These are phyloP conservation scores for Fusarium setosum DNA, from an alignment of 2,329 filamentous ascomycete species.

Conservation along the genomic window DNA sequence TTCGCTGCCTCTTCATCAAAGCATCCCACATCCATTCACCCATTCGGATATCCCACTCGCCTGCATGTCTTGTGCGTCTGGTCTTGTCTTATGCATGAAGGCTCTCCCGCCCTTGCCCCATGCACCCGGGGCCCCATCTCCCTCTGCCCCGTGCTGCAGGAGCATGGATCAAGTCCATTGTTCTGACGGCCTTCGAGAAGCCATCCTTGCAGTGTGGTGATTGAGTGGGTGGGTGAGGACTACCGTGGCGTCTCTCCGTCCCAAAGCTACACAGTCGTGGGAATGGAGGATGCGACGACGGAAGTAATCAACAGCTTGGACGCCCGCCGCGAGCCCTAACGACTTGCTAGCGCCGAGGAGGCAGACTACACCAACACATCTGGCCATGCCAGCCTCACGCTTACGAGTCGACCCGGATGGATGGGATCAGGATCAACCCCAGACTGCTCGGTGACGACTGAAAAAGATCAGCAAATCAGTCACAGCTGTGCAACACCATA, in stretches of 20 bases:
- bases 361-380: conserved; percentile 8
- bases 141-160: conserved; percentile 38
- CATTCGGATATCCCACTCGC: conserved; percentile 1
- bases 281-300: conserved; percentile 11
- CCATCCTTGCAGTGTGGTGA: not conserved
- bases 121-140: conserved; percentile 35
- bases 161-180: conserved; percentile 36
- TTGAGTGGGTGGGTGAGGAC: not conserved
- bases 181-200: conserved; percentile 46
- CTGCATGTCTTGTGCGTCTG: conserved; percentile 3
- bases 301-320: not conserved
- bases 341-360: conserved; percentile 12
- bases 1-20: not conserved
- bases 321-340: conserved; percentile 5
- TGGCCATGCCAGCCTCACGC: conserved; percentile 22
- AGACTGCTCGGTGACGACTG: not conserved
- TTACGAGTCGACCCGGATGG: not conserved
- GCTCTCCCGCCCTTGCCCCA: conserved; percentile 33
- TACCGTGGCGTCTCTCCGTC: conserved; percentile 20
- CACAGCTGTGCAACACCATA: not conserved
- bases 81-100: conserved; percentile 21
- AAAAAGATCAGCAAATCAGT: not conserved
- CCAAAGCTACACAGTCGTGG: conserved; percentile 12
- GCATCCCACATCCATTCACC: not conserved
- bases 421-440: not conserved